A percentile compares a stretch with the other conserved stretches of the same genome.
Evolutionary conservation across 768 basidiomycete species (phyloP).

Genomic region (Kwoniella europaea): DNA sequence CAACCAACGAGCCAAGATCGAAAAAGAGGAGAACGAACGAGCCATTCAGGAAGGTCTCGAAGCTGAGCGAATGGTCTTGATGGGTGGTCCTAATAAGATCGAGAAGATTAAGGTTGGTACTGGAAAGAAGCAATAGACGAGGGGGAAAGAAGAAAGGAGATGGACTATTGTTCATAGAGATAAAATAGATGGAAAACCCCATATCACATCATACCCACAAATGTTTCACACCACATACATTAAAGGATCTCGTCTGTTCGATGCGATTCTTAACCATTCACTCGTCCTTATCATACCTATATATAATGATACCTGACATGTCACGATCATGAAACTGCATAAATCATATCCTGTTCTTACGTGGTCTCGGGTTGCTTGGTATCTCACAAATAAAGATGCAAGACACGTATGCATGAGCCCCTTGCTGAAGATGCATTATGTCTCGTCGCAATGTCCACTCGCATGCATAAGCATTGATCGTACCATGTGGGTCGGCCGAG

Average conservation of each 20-base stretch:
- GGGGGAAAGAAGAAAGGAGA: not conserved
- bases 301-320: not conserved
- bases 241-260: not conserved
- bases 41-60: slow-evolving; percentile 88
- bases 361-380: too few species aligned
- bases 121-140: slow-evolving; percentile 20
- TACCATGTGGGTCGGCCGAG: not conserved
- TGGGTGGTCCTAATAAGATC: slow-evolving; percentile 46
- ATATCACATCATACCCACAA: too few species aligned
- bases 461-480: too few species aligned
- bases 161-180: not conserved
- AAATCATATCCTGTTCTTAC: too few species aligned
- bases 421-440: not conserved
- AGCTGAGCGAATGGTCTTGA: slow-evolving; percentile 49
- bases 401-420: not conserved
- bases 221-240: not conserved
- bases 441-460: too few species aligned
- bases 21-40: slow-evolving; percentile 76
- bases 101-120: slow-evolving; percentile 24
- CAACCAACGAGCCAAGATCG: slow-evolving; percentile 59
- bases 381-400: too few species aligned
- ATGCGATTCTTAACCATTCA: too few species aligned
- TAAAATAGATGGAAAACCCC: not conserved
- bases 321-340: not conserved
- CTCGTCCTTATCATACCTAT: not conserved